These are phyloP conservation scores for Brasilioporus rufonigricans DNA, from an alignment of 768 basidiomycete genomes.

Conservation along the genomic window DNA sequence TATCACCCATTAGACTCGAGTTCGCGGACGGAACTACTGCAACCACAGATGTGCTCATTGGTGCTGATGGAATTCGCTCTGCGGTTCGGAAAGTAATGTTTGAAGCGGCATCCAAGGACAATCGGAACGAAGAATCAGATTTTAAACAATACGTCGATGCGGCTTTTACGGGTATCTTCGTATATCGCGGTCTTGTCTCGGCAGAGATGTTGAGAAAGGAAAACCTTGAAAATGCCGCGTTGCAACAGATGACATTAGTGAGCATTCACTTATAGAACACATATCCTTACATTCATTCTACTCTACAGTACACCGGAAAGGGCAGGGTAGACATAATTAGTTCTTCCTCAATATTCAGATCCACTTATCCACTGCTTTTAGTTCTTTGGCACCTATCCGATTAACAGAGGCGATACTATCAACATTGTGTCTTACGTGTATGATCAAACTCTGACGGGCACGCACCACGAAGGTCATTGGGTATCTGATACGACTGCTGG, in stretches of 20 bases:
- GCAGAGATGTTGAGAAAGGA: conserved; percentile 27
- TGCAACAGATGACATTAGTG: conserved; percentile 22
- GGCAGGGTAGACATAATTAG: neutral
- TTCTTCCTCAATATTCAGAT: neutral
- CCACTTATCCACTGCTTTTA: conserved; percentile 13
- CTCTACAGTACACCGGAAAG: conserved; percentile 13
- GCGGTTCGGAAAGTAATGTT: conserved; percentile 25
- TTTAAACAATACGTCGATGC: conserved; percentile 24
- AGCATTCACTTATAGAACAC: conserved; percentile 1
- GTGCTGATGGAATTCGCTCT: conserved; percentile 44
- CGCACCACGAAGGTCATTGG: conserved; percentile 32
- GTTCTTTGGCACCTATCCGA: conserved; percentile 41
- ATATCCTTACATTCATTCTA: conserved; percentile 6
- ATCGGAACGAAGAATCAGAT: neutral
- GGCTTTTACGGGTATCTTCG: conserved; percentile 40
- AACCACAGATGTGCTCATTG: conserved; percentile 42
- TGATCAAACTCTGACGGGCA: conserved; percentile 30
- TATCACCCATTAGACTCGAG: conserved; percentile 5
- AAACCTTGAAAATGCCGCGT: conserved; percentile 19
- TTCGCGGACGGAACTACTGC: conserved; percentile 18
- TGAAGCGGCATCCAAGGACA: conserved; percentile 9
- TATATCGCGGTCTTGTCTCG: conserved; percentile 39
- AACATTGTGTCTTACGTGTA: conserved; percentile 36
- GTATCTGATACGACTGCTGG: conserved; percentile 29
- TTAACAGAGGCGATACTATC: conserved; percentile 34